Evolutionary conservation across 1,284 basidiomycete genomes (phyloP).

Genomic region (Golubevia sp.): DNA sequence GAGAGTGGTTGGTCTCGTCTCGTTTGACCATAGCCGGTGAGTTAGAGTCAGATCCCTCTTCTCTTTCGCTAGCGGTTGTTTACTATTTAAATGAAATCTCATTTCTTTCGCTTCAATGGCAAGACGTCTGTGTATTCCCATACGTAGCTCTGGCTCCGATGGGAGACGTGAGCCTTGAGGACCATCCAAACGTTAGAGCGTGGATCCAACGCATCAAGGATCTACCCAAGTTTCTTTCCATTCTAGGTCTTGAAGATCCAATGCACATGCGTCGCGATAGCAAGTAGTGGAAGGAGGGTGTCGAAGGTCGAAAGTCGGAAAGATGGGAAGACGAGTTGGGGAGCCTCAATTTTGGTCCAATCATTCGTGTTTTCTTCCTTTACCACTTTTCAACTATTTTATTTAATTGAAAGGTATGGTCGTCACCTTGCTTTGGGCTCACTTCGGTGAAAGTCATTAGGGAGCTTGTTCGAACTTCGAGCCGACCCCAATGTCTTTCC

Average conservation of each 20-base stretch:
- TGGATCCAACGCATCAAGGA: conserved; percentile 8
- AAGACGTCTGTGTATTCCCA: background rate
- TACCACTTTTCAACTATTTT: no score
- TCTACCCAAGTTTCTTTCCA: conserved; percentile 9
- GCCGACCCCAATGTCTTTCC: no score
- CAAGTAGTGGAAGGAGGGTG: no score
- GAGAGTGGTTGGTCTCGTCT: background rate
- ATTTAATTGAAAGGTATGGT: no score
- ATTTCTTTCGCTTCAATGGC: background rate
- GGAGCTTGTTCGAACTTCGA: no score
- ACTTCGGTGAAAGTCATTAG: no score
- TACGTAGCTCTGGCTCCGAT: conserved; percentile 9
- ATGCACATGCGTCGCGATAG: background rate
- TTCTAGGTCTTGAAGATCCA: conserved; percentile 8
- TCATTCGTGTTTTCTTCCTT: no score
- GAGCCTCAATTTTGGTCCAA: no score
- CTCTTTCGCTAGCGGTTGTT: background rate
- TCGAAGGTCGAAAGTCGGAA: no score
- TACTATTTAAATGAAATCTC: background rate
- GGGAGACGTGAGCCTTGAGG: conserved; percentile 6
- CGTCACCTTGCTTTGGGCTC: no score
- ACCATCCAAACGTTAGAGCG: background rate
- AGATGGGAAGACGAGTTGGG: no score
- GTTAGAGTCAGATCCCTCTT: background rate
- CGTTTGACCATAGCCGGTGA: background rate